Percentiles rank a stretch among this genome's conserved stretches.
These are phyloP conservation scores for Hygrocybe coccinea DNA, from an alignment of 768 basidiomycete species.

Conservation along the genomic window DNA sequence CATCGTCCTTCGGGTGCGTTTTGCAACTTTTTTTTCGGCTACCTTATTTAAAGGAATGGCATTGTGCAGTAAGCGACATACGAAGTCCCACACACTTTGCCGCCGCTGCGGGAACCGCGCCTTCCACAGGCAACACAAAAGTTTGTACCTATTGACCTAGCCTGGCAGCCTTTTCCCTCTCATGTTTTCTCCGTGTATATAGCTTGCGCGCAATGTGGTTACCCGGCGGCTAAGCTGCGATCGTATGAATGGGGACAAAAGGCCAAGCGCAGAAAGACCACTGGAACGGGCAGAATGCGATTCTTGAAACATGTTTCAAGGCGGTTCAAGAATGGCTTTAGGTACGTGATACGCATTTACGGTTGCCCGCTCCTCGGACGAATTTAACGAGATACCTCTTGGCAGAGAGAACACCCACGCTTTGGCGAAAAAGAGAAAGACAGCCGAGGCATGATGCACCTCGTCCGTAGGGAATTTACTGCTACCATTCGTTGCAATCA, in stretches of 20 bases:
- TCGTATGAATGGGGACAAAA: constrained; percentile 98
- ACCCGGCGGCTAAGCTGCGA: constrained; percentile 90
- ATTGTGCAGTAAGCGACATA: constrained; percentile 82
- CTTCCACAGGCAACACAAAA: constrained; percentile 99
- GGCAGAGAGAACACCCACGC: constrained; percentile 87
- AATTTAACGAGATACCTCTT: neutral
- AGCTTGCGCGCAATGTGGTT: constrained; percentile 96
- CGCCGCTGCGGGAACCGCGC: constrained; percentile 92
- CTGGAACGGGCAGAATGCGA: constrained; percentile 93
- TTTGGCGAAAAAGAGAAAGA: constrained; percentile 75
- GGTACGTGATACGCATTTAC: no score
- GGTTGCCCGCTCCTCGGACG: no score
- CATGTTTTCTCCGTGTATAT: constrained; percentile 6
- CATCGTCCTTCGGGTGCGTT: constrained; percentile 91
- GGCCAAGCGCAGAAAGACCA: constrained; percentile 99
- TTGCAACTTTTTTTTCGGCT: neutral
- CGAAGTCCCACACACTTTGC: constrained; percentile 96
- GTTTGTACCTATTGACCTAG: no score
- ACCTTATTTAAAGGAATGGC: neutral
- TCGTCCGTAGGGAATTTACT: neutral
- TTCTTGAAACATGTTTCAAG: constrained; percentile 90
- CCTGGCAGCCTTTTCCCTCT: no score
- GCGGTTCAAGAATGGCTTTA: constrained; percentile 98
- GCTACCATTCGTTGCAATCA: no score
- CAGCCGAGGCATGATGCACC: constrained; percentile 37